phyloP scores from a whole-genome alignment of 129 eudicot genomes.

The Calendula officinalis region DNA sequence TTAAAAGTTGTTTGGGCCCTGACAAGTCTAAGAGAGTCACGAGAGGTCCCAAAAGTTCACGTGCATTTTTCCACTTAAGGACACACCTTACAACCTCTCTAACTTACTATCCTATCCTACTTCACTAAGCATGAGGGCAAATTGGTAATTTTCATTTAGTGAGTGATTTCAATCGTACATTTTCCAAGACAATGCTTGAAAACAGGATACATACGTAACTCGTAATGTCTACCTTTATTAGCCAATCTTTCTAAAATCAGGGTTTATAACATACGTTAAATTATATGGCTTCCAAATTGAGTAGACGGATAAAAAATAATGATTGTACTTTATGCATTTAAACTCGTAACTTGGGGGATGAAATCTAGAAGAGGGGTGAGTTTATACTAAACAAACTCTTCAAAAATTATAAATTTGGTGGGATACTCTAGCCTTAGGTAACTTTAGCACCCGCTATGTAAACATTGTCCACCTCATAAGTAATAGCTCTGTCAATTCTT shows the following conservation, averaged over 20 bases:
- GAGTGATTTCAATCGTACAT: slow-evolving; percentile 4
- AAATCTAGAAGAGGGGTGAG: too few relatives aligned
- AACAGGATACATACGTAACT: background rate
- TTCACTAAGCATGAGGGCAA: background rate
- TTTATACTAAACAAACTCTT: too few relatives aligned
- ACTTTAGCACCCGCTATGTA: too few relatives aligned
- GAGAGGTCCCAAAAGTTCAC: slow-evolving; percentile 34
- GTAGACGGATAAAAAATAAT: slow-evolving; percentile 5
- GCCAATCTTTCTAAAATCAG: background rate
- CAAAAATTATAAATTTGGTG: too few relatives aligned
- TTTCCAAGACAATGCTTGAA: slow-evolving; percentile 3
- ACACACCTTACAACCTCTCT: slow-evolving; percentile 23
- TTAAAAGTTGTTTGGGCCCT: slow-evolving; percentile 29
- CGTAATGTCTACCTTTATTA: background rate
- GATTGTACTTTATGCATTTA: background rate
- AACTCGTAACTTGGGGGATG: background rate
- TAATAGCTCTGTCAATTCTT: too few relatives aligned
- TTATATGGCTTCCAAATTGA: background rate
- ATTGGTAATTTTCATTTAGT: slow-evolving; percentile 20
- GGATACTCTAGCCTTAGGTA: too few relatives aligned
- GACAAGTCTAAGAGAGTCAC: slow-evolving; percentile 42
- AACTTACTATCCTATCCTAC: slow-evolving; percentile 4
- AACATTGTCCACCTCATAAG: too few relatives aligned
- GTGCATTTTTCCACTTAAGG: slow-evolving; percentile 31
- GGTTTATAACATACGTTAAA: slow-evolving; percentile 15